Evolutionary conservation across 345 rosid species (phyloP), one percentile per base, ranked within the genome.

Genomic region (Trapa bicornis): DNA sequence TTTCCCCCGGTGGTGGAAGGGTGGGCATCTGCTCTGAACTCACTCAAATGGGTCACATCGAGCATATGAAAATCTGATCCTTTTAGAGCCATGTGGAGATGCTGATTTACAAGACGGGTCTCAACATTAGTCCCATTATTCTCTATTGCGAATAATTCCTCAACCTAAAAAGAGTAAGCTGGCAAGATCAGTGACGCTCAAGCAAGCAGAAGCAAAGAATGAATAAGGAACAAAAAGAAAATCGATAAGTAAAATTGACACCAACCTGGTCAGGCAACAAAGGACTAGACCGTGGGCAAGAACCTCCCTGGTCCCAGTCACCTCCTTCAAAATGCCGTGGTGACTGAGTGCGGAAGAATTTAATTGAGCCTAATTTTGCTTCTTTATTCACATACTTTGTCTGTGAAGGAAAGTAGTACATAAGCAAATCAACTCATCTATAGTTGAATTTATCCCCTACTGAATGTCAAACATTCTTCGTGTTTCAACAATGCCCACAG

Each of bases 271-370:
- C 72, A 38, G 84, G 77, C 36, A 64, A 72, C 72, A 91, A 67
- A 66, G 96, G 96, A 66, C 79, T 74, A 13, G 43, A 67, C 10
- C 80, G 85, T 29, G 76, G 77, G 73, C 99, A 94, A 74, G 91
- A 87, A 79, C 99, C 97, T 65, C 97, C 97, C 73, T 88, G 91
- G 84, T 88, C 79, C 97, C 99, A 94, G 50, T 94, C 95, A 74
- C 99, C 99, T 72, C 99, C 92, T 82, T 94, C 99, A 76, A 93
- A 93, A 81, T 93, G 99, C 73, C 99, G 80, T 0, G 99, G 96
- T 52, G 97, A 91, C 76, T 87, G 95, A 6, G 96, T 82, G 37
- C 92, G 80, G 68, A 91, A 90, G 79, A 88, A 71, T 64, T 78
- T 82, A 54, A 89, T 79, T 3, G 82, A 76, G 17, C 81, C 80